phyloP scores from a whole-genome alignment of 352 stramenopile genomes.

The Phytophthora syringae region DNA sequence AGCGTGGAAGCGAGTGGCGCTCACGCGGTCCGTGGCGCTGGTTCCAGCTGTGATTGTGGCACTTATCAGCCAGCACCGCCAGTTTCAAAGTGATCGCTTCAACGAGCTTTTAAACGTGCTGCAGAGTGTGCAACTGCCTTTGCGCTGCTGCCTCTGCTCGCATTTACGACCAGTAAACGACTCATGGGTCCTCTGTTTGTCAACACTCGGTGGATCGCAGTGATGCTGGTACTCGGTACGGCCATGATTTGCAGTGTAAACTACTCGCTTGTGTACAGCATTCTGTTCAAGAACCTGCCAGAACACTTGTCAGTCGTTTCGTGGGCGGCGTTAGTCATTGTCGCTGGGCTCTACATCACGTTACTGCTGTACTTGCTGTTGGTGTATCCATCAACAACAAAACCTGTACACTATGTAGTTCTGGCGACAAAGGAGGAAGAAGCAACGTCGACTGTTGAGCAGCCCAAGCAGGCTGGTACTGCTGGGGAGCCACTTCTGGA shows the following conservation, averaged over 20 bases:
- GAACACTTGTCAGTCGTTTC: constrained; percentile 33
- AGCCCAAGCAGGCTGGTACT: constrained; percentile 8
- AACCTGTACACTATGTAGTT: constrained; percentile 1
- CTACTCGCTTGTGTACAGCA: constrained; percentile 65
- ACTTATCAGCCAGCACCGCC: constrained; percentile 53
- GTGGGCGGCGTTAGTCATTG: constrained; percentile 17
- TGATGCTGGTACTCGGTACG: constrained; percentile 46
- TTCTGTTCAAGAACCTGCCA: constrained; percentile 47
- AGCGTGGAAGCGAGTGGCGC: constrained; percentile 81
- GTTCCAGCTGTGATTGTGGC: constrained; percentile 79
- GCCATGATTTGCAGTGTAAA: constrained; percentile 67
- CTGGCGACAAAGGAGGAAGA: neutral
- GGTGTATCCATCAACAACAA: constrained; percentile 46
- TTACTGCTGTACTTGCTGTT: constrained; percentile 68
- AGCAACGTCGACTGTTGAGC: neutral
- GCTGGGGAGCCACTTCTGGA: constrained; percentile 23
- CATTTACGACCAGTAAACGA: constrained; percentile 63
- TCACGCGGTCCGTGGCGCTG: constrained; percentile 90
- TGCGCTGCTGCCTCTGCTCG: constrained; percentile 81
- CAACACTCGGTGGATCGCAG: constrained; percentile 39
- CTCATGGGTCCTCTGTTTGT: constrained; percentile 76
- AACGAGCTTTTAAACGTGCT: constrained; percentile 88
- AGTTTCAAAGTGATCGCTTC: constrained; percentile 69
- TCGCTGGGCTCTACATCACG: constrained; percentile 41
- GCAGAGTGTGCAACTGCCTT: constrained; percentile 91